These are phyloP conservation scores for Kregervanrija pseudodelftensis DNA, from an alignment of 805 yeast genomes.

Conservation along the genomic window DNA sequence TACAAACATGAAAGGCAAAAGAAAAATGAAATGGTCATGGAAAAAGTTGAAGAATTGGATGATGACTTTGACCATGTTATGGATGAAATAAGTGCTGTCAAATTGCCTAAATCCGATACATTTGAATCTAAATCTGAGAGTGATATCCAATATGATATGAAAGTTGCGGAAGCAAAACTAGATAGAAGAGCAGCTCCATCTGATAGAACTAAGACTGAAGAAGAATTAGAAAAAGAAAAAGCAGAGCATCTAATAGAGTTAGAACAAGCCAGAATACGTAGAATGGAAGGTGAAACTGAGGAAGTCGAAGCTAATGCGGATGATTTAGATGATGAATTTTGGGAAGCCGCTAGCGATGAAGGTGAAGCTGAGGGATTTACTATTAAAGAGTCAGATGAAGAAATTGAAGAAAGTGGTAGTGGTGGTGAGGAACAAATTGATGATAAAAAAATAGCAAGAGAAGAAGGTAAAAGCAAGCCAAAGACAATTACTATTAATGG, in stretches of 20 bases:
- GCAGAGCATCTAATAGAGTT: conserved; percentile 52
- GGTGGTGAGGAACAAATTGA: conserved; percentile 27
- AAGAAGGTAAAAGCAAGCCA: conserved; percentile 7
- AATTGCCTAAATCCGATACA: conserved; percentile 15
- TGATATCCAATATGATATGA: conserved; percentile 50
- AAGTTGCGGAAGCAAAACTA: conserved; percentile 57
- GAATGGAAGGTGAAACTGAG: conserved; percentile 60
- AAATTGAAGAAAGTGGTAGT: conserved; percentile 27
- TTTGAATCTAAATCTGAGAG: conserved; percentile 35
- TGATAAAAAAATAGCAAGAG: conserved; percentile 13
- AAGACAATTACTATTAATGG: conserved; percentile 28
- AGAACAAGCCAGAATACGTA: conserved; percentile 59
- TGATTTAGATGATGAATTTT: conserved; percentile 62
- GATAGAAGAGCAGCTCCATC: conserved; percentile 78
- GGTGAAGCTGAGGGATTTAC: conserved; percentile 36
- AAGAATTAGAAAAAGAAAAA: conserved; percentile 56
- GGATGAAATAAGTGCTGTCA: conserved; percentile 28
- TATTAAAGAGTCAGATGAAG: conserved; percentile 36
- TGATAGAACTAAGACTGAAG: conserved; percentile 72
- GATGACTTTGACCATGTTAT: conserved; percentile 67
- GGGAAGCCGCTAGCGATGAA: conserved; percentile 48
- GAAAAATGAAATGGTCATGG: conserved; percentile 52
- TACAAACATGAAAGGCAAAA: conserved; percentile 71
- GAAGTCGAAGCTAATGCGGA: conserved; percentile 49
- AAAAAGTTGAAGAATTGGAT: conserved; percentile 59